Evolutionary conservation across 2,329 filamentous ascomycete species (phyloP).

Genomic region (Fusarium sp.): DNA sequence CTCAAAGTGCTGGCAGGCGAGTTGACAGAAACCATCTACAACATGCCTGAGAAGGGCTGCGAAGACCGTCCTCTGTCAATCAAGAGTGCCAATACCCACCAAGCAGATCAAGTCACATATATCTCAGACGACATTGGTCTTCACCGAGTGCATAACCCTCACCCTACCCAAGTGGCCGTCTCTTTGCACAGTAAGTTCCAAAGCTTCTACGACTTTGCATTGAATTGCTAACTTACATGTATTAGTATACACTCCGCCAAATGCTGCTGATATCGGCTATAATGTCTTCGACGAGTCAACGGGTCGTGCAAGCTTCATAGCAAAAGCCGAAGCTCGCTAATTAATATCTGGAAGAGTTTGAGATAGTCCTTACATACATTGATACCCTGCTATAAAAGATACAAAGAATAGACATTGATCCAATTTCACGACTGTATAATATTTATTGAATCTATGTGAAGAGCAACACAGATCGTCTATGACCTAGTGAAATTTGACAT

Average conservation of each 20-base stretch:
- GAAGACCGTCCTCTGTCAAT: neutral
- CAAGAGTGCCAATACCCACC: neutral
- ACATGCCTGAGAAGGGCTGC: neutral
- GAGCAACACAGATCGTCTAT: fast-evolving
- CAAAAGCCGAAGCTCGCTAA: neutral
- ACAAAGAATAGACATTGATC: neutral
- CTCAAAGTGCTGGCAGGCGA: slow-evolving; percentile 10
- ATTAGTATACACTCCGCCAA: slow-evolving; percentile 7
- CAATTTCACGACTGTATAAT: fast-evolving
- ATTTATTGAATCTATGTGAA: neutral
- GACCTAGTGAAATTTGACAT: too few relatives aligned
- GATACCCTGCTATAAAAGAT: neutral
- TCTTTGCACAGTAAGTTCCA: neutral
- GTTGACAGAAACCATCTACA: slow-evolving; percentile 2
- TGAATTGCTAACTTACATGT: fast-evolving
- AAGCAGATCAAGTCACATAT: slow-evolving; percentile 10
- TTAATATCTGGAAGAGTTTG: neutral
- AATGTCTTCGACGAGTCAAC: slow-evolving; percentile 12
- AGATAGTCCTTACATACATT: neutral
- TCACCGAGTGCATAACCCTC: slow-evolving; percentile 12
- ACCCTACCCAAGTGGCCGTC: slow-evolving; percentile 11
- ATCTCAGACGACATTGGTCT: slow-evolving; percentile 12
- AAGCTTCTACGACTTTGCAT: fast-evolving
- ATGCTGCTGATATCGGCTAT: slow-evolving; percentile 14
- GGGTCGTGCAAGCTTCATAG: neutral